A percentile compares a stretch with the other conserved stretches of the same genome.
Conservation (phyloP, 495 filamentous ascomycete species). For the Durotheca rogersii region DNA sequence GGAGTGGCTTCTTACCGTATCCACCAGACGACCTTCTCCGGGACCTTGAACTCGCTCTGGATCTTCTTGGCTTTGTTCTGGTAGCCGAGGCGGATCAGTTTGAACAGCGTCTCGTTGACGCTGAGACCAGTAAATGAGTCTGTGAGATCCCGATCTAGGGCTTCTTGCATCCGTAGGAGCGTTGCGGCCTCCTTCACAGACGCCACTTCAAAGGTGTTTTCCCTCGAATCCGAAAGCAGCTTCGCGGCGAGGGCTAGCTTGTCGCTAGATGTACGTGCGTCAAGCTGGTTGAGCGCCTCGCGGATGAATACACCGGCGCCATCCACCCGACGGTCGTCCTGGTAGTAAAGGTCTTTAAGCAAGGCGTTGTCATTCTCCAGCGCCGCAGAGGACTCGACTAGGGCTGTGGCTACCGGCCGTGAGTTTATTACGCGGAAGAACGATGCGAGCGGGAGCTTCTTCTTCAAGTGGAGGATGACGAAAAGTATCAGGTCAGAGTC, state of each 20-base stretch:
- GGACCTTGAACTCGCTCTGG: conserved; percentile 87
- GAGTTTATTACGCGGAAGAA: conserved; percentile 93
- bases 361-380: conserved; percentile 72
- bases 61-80: conserved; percentile 79
- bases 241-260: conserved; percentile 85
- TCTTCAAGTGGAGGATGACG: conserved; percentile 84
- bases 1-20: conserved; percentile 53
- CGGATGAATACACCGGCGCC: conserved; percentile 82
- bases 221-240: conserved; percentile 78
- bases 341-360: conserved; percentile 95
- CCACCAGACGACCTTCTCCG: conserved; percentile 90
- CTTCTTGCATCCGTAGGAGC: conserved; percentile 81
- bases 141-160: conserved; percentile 76
- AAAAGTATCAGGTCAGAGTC: conserved; percentile 90
- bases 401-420: conserved; percentile 81
- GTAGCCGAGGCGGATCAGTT: conserved; percentile 73
- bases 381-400: conserved; percentile 79
- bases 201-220: conserved; percentile 71
- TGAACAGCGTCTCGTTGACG: conserved; percentile 87
- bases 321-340: conserved; percentile 90
- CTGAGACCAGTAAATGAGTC: conserved; percentile 76
- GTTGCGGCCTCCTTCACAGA: conserved; percentile 73
- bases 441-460: conserved; percentile 82
- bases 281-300: conserved; percentile 71
- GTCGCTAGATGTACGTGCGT: conserved; percentile 62